Evolutionary conservation across 108 stramenopile species (phyloP).

Genomic region (Conticribra weissflogii): DNA sequence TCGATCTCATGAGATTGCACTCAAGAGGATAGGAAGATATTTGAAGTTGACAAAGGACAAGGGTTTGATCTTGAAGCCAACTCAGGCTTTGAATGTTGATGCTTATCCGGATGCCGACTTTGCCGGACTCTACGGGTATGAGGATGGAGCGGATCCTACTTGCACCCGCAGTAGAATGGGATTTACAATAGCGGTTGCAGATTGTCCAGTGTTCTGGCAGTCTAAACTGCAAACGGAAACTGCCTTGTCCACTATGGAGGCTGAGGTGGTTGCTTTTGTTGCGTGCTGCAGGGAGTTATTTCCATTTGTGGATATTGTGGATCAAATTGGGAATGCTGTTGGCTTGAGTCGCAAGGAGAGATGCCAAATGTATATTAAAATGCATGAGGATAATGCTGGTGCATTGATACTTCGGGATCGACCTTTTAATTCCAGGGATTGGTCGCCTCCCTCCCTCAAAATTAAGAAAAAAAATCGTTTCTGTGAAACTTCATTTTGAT

Average conservation of each 20-base stretch:
- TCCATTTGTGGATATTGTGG: conserved; percentile 30
- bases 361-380: not conserved
- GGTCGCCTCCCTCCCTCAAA: too few species aligned
- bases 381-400: conserved; percentile 45
- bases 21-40: not conserved
- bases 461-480: too few species aligned
- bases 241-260: too few species aligned
- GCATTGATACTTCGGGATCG: too few species aligned
- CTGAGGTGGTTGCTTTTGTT: too few species aligned
- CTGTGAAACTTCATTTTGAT: too few species aligned
- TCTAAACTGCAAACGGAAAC: too few species aligned
- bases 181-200: conserved; percentile 33
- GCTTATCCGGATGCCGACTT: conserved; percentile 20
- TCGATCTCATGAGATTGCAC: too few species aligned
- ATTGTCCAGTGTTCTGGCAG: too few species aligned
- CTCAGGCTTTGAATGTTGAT: conserved; percentile 24
- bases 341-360: not conserved
- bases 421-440: too few species aligned
- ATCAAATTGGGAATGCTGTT: conserved; percentile 10
- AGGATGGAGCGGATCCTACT: conserved; percentile 35
- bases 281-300: too few species aligned
- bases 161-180: conserved; percentile 52
- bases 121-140: too few species aligned
- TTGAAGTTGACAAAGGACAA: not conserved
- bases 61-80: conserved; percentile 40